phyloP scores from a whole-genome alignment of 192 early-diverging fungal genomes.

The Coemansia sp. region DNA sequence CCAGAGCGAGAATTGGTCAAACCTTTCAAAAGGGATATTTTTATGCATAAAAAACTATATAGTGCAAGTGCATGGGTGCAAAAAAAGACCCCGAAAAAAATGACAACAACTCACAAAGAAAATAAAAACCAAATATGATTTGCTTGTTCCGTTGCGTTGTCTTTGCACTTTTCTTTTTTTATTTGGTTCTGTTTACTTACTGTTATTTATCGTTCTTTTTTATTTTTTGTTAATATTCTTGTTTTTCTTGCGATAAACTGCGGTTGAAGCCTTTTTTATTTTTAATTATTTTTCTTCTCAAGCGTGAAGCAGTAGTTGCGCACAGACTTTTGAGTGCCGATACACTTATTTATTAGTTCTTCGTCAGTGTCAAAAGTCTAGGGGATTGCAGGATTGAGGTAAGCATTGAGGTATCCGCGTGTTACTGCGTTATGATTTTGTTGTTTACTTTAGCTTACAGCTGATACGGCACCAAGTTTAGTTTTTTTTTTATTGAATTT shows the following conservation, averaged over 20 bases:
- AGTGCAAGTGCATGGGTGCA: background rate
- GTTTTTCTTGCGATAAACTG: slow-evolving; percentile 4
- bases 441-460: background rate
- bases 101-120: background rate
- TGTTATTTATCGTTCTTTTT: background rate
- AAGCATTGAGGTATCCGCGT: background rate
- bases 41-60: background rate
- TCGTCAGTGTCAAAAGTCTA: too few species aligned
- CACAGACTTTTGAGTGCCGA: too few species aligned
- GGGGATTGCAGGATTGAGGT: too few species aligned
- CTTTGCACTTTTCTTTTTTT: background rate
- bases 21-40: background rate
- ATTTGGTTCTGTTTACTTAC: background rate
- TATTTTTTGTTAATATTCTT: background rate
- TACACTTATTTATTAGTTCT: too few species aligned
- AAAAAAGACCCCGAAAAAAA: background rate
- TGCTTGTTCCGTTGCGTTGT: background rate
- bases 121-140: background rate
- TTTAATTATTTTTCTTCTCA: background rate
- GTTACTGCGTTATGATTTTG: background rate
- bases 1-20: background rate
- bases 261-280: background rate
- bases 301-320: background rate
- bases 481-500: too few species aligned
- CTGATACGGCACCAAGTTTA: background rate